Conservation (phyloP, 441 rosid species). For the Viola pubescens region DNA sequence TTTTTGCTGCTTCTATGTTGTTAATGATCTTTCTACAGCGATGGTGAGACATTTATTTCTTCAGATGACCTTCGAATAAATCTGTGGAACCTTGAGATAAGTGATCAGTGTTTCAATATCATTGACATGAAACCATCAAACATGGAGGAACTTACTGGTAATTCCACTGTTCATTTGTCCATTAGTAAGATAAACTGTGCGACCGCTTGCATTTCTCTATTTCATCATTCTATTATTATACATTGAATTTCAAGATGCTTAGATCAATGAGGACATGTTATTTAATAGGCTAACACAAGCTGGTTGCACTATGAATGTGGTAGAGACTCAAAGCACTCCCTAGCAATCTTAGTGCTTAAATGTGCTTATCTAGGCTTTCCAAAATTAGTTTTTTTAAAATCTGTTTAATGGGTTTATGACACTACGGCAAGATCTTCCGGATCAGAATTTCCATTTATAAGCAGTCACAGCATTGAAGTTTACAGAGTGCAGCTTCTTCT, state of each 20-base stretch:
- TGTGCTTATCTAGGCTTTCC: background rate
- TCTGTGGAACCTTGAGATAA: slow-evolving; percentile 67
- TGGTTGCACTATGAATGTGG: too few relatives aligned
- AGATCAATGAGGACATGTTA: too few relatives aligned
- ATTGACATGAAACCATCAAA: slow-evolving; percentile 62
- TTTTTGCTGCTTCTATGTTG: slow-evolving; percentile 20
- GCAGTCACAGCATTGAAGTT: too few relatives aligned
- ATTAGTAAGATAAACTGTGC: background rate
- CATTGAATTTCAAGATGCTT: background rate
- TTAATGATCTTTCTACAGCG: slow-evolving; percentile 39
- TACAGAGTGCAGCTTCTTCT: too few relatives aligned
- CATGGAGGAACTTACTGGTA: slow-evolving; percentile 79
- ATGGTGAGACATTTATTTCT: slow-evolving; percentile 71
- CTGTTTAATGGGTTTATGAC: too few relatives aligned
- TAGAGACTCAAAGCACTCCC: background rate
- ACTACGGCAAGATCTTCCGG: too few relatives aligned
- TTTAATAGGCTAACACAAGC: too few relatives aligned
- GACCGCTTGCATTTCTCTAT: too few relatives aligned
- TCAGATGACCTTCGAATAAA: slow-evolving; percentile 74
- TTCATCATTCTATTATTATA: slow-evolving; percentile 1
- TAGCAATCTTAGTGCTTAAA: background rate
- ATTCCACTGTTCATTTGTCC: slow-evolving; percentile 8
- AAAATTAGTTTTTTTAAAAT: too few relatives aligned
- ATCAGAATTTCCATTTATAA: too few relatives aligned
- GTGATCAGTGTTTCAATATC: slow-evolving; percentile 60